Evolutionary conservation across 2,329 filamentous ascomycete genomes (phyloP).

Genomic region (Raffaelea ambrosiae): DNA sequence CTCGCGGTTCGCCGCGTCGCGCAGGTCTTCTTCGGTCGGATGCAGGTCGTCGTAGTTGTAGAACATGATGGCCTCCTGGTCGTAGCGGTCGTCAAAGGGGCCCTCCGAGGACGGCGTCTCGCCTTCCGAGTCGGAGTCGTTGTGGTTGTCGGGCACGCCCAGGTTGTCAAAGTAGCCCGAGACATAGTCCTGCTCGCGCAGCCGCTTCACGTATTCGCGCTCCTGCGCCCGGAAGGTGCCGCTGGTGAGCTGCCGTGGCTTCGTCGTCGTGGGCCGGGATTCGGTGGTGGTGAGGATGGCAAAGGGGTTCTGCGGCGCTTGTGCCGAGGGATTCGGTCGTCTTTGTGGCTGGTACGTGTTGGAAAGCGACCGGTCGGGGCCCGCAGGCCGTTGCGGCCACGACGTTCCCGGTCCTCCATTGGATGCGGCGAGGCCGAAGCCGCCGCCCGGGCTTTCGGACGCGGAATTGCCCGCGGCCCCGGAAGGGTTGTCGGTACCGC

Average conservation of each 20-base stretch:
- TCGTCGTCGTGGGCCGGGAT: constrained; percentile 35
- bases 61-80: constrained; percentile 88
- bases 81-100: constrained; percentile 77
- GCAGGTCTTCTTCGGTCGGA: constrained; percentile 81
- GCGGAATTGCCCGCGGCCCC: constrained; percentile 5
- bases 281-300: constrained; percentile 16
- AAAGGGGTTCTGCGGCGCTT: constrained; percentile 23
- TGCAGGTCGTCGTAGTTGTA: constrained; percentile 85
- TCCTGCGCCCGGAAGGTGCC: constrained; percentile 65
- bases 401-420: constrained; percentile 8
- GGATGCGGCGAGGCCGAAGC: constrained; percentile 14
- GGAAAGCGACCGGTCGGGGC: constrained; percentile 64
- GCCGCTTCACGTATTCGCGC: constrained; percentile 86
- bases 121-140: constrained; percentile 79
- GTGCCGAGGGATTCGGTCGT: constrained; percentile 28
- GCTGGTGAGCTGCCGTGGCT: constrained; percentile 39
- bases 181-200: constrained; percentile 60
- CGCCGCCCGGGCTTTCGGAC: constrained; percentile 14
- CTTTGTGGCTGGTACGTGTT: constrained; percentile 67
- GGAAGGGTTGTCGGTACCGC: constrained; percentile 8
- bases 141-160: constrained; percentile 49
- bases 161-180: constrained; percentile 70
- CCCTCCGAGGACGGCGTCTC: constrained; percentile 82
- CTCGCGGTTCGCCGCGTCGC: constrained; percentile 80
- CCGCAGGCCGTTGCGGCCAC: constrained; percentile 58